A percentile compares a stretch with the other conserved stretches of the same genome.
These are phyloP conservation scores for Mentha longifolia DNA, from an alignment of 257 asterid species.

Conservation along the genomic window DNA sequence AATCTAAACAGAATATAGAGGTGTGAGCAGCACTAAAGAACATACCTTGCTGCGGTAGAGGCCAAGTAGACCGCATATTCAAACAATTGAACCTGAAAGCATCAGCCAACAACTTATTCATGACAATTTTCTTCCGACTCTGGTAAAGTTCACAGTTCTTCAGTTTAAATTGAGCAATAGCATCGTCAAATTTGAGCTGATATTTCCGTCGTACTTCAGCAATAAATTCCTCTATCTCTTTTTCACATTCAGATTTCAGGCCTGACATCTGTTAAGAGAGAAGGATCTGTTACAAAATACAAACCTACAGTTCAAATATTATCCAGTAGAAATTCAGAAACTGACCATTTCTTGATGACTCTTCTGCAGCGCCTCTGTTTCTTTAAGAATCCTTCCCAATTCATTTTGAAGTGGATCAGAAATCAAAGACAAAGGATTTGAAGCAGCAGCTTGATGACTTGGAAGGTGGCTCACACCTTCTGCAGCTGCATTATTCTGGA, in stretches of 20 bases:
- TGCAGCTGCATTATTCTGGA: slow-evolving; percentile 31
- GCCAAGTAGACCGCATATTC: slow-evolving; percentile 48
- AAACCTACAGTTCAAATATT: slow-evolving; percentile 15
- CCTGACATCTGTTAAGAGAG: slow-evolving; percentile 47
- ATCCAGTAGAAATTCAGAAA: slow-evolving; percentile 35
- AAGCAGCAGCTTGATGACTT: slow-evolving; percentile 27
- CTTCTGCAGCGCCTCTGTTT: slow-evolving; percentile 40
- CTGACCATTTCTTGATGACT: slow-evolving; percentile 50
- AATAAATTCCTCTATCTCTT: slow-evolving; percentile 57
- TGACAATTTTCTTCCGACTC: slow-evolving; percentile 44
- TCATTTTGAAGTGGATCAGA: slow-evolving; percentile 43
- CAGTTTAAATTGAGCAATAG: slow-evolving; percentile 43
- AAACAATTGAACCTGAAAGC: slow-evolving; percentile 48
- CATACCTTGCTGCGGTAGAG: slow-evolving; percentile 61
- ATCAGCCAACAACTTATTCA: slow-evolving; percentile 63
- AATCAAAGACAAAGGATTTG: slow-evolving; percentile 27
- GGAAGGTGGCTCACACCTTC: slow-evolving; percentile 30
- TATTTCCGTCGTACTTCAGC: slow-evolving; percentile 54
- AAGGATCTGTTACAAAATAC: slow-evolving; percentile 21
- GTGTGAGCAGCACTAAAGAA: slow-evolving; percentile 5
- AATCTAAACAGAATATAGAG: background rate
- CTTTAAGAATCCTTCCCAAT: slow-evolving; percentile 40
- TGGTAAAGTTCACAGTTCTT: slow-evolving; percentile 45
- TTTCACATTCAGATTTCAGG: slow-evolving; percentile 58
- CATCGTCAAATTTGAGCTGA: slow-evolving; percentile 51